Conservation (phyloP, 495 filamentous ascomycete species). For the Penicillium fimorum region DNA sequence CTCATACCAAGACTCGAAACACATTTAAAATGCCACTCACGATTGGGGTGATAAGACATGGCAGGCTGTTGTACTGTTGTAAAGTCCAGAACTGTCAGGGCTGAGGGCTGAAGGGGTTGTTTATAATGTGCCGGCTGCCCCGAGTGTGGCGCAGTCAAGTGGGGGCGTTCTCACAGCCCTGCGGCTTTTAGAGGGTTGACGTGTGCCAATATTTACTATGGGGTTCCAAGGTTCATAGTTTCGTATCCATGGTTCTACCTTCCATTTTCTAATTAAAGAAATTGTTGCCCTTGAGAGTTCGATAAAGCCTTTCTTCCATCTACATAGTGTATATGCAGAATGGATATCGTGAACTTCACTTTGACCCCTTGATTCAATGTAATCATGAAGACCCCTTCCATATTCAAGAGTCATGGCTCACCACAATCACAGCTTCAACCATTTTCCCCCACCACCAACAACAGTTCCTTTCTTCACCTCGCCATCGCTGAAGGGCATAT, state of each 20-base stretch:
- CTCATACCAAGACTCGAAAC: background rate
- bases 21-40: constrained; percentile 18
- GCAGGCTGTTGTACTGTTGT: background rate
- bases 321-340: background rate
- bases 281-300: background rate
- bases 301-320: background rate
- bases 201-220: constrained; percentile 4
- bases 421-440: constrained; percentile 5
- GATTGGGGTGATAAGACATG: constrained; percentile 37
- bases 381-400: background rate
- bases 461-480: constrained; percentile 8
- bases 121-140: constrained; percentile 3
- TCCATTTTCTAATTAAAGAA: constrained; percentile 1
- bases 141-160: constrained; percentile 12
- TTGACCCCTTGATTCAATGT: background rate
- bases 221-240: background rate
- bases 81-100: background rate
- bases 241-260: background rate
- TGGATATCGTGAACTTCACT: background rate
- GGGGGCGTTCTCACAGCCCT: constrained; percentile 11
- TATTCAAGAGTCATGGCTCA: background rate
- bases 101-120: background rate
- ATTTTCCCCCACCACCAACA: constrained; percentile 7
- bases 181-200: constrained; percentile 1
- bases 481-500: constrained; percentile 11